Percentiles rank a stretch among this genome's conserved stretches.
Evolutionary conservation across 345 rosid genomes (phyloP).

Genomic region (Salix dunnii): DNA sequence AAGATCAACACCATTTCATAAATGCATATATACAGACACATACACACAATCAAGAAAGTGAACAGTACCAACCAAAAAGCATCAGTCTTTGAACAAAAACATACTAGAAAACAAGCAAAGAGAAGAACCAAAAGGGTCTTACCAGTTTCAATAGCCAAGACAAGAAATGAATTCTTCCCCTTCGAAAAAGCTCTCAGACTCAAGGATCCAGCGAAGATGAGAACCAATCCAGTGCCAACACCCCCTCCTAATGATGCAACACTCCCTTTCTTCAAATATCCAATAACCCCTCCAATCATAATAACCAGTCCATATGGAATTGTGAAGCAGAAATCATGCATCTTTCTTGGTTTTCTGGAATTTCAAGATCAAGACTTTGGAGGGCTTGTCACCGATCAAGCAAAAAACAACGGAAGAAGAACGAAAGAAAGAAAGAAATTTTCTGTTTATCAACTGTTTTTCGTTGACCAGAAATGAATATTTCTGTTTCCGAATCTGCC

Average conservation of each 20-base stretch:
- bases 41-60: background rate
- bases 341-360: constrained; percentile 16
- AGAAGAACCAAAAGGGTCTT: background rate
- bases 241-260: constrained; percentile 80
- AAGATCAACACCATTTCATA: background rate
- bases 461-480: too few relatives aligned
- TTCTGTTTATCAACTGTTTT: constrained; percentile 28
- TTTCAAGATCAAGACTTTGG: background rate
- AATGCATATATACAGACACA: background rate
- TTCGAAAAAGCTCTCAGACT: constrained; percentile 83
- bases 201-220: constrained; percentile 75
- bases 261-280: constrained; percentile 74
- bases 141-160: constrained; percentile 77
- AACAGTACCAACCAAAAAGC: background rate
- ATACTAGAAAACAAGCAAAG: background rate
- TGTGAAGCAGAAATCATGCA: constrained; percentile 98
- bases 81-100: background rate
- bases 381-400: background rate
- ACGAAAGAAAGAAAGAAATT: too few relatives aligned
- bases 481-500: background rate
- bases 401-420: background rate
- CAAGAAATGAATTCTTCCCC: constrained; percentile 60
- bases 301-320: constrained; percentile 89
- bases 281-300: constrained; percentile 76
- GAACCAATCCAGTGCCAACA: constrained; percentile 64